Evolutionary conservation across 2,329 filamentous ascomycete species (phyloP), one percentile per base, ranked within the genome.

Genomic region (Lizonia empirigonia): DNA sequence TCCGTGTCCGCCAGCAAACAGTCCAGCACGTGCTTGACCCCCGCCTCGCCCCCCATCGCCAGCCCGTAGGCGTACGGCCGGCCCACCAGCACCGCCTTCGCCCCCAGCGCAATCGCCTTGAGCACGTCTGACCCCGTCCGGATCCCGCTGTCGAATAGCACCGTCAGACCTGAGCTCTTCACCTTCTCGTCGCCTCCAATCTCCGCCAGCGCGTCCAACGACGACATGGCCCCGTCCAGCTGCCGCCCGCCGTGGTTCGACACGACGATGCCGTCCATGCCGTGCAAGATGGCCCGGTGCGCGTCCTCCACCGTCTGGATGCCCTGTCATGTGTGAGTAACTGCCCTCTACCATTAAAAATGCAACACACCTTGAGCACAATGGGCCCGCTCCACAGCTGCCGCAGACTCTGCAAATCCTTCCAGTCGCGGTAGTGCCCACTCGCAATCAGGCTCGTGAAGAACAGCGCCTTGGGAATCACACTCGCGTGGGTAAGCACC

Each of bases 221-320:
- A 68, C 0, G 60, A 57, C 24, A 72, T 68, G 0, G 68, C 72
- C 1, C 72, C 72, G 45, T 74, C 65, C 2, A 73, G 59, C 48
- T 74, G 72, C 29, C 72, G 53, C 3, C 72, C 72, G 5, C 70
- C 71, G 48, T 74, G 72, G 36, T 74, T 74, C 10, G 67, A 70
- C 2, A 74, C 71, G 9, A 74, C 53, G 38, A 74, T 73, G 7
- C 72, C 72, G 36, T 73, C 65, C 58, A 73, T 69, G 4, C 69
- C 70, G 32, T 67, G 49, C 2, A 70, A 62, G 12, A 74, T 67
- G 6, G 71, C 71, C 12, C 54, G 55, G 34, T 70, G 65, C 0
- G 72, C 71, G 52, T 75, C 72, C 34, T 71, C 69, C 0, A 72
- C 60, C 3, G 66, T 72, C 42, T 75, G 72, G 29, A 74, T 73